Base-by-base conservation (phyloP, 2,329 filamentous ascomycete species). In the Stachybotrys elegans region DNA sequence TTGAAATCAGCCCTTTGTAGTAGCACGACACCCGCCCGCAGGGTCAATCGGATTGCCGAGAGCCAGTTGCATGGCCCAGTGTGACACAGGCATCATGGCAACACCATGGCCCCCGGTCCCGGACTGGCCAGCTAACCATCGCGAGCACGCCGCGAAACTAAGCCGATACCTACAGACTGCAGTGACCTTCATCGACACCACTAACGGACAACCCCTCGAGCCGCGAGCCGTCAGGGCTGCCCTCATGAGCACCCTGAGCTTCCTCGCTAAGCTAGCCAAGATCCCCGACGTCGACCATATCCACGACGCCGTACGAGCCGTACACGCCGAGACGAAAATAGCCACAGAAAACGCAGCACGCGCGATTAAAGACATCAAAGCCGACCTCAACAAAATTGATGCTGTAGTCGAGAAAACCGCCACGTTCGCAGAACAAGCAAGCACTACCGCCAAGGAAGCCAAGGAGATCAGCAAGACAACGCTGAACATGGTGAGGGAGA, bases 21-120 rank as follows among this genome's bases (percentile, higher is more conserved):
- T 23, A 43, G 20, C 17, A 14, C 13, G 14, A 39, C 42, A 23
- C 42, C 42, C 36, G 31, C 35, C 42, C 17, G 14, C 22, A 34
- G 35, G 42, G 32, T 43, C 35, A 43, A 38, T 43, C 34, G 22
- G 34, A 43, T 43, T 36, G 42, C 42, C 35, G 20, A n/a, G 16
- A 31, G 42, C 36, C 42, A 17, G 36, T 29, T 23, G 19, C 35
- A 43, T 39, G 16, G 35, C 42, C 42, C 22, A 35, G 34, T 43
- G 42, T 19, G 42, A 29, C 27, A 43, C 23, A 22, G 32, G 32
- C 17, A 23, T 13, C n/a, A 39, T 43, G 23, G 34, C 32, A 23
- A 43, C 42, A 16, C 36, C 35, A 14, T 43, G 35, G 42, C 42
- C 42, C 34, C 35, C 35, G n/a, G n/a, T n/a, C n/a, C n/a, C n/a